phyloP scores from a whole-genome alignment of 1,284 basidiomycete genomes.

The Sporisorium scitamineum region DNA sequence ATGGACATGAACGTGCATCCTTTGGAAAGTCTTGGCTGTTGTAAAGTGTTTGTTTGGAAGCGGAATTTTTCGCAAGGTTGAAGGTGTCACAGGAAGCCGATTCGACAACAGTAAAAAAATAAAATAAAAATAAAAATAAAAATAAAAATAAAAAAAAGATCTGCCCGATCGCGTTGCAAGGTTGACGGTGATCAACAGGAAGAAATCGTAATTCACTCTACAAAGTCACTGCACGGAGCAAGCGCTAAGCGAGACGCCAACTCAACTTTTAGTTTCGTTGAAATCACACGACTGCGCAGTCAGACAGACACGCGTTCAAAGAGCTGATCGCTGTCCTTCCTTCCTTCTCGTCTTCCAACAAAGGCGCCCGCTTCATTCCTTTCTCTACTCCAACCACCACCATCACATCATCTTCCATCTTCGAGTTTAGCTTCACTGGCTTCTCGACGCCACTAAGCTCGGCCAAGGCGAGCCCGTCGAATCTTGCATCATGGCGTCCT shows the following conservation, averaged over 20 bases:
- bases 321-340: background rate
- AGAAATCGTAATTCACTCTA: background rate
- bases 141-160: background rate
- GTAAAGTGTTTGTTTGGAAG: too few species aligned
- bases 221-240: background rate
- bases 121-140: too few species aligned
- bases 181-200: background rate
- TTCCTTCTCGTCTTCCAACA: too few species aligned
- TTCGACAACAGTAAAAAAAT: too few species aligned
- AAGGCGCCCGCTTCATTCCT: too few species aligned
- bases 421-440: too few species aligned
- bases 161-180: background rate
- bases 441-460: too few species aligned
- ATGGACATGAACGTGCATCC: background rate
- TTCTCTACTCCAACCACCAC: background rate
- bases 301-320: background rate
- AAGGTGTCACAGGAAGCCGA: background rate
- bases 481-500: conserved; percentile 38
- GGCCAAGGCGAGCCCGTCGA: too few species aligned
- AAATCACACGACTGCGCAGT: background rate
- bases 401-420: too few species aligned
- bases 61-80: background rate
- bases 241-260: background rate
- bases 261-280: background rate
- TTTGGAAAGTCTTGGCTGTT: conserved; percentile 1